phyloP scores from a whole-genome alignment of 1,139 yeast species.

The Hansenula lynferdii region DNA sequence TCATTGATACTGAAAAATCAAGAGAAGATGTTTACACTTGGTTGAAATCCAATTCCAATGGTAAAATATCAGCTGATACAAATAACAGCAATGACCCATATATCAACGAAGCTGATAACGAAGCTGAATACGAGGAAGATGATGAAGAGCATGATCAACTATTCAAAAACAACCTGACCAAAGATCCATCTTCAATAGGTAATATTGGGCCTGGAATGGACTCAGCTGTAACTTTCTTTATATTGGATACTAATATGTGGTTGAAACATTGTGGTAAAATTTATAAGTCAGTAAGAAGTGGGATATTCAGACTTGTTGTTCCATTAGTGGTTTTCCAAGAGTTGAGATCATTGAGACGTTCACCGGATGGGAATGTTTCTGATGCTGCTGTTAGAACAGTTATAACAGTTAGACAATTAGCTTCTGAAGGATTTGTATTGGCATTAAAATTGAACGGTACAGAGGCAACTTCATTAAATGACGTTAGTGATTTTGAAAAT shows the following conservation, averaged over 20 bases:
- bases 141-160: slow-evolving; percentile 15
- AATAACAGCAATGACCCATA: background rate
- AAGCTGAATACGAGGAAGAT: slow-evolving; percentile 17
- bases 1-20: background rate
- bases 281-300: slow-evolving; percentile 61
- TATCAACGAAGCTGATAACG: slow-evolving; percentile 12
- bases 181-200: slow-evolving; percentile 19
- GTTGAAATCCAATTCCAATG: slow-evolving; percentile 2
- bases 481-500: slow-evolving; percentile 35
- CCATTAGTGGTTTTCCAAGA: slow-evolving; percentile 80
- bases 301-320: slow-evolving; percentile 52
- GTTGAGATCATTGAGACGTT: slow-evolving; percentile 64
- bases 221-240: slow-evolving; percentile 48
- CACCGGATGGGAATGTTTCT: slow-evolving; percentile 69
- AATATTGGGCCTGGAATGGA: slow-evolving; percentile 36
- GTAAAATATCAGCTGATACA: slow-evolving; percentile 6
- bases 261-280: slow-evolving; percentile 74
- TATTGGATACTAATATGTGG: slow-evolving; percentile 79
- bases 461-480: slow-evolving; percentile 60
- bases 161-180: background rate
- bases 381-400: slow-evolving; percentile 82
- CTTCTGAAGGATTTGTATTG: slow-evolving; percentile 51
- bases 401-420: slow-evolving; percentile 64
- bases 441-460: slow-evolving; percentile 60
- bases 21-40: background rate